phyloP scores from a whole-genome alignment of 306 rosid genomes.

The Pterocarpus macrocarpus region DNA sequence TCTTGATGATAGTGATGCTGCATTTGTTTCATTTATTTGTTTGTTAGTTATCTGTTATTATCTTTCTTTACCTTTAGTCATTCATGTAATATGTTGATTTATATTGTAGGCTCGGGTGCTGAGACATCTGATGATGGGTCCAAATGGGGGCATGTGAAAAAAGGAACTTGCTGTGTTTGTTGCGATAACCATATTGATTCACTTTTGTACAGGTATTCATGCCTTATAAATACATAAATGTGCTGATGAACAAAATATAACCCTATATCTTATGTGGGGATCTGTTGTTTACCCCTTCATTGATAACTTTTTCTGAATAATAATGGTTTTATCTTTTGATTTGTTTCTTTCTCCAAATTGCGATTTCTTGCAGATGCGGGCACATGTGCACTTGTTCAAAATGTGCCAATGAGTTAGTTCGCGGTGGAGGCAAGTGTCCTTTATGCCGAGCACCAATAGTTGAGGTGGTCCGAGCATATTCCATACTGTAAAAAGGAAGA shows the following conservation, averaged over 20 bases:
- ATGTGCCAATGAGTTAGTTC: constrained; percentile 95
- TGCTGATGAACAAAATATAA: constrained; percentile 23
- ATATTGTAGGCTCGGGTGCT: constrained; percentile 67
- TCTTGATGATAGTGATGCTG: constrained; percentile 19
- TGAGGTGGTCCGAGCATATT: constrained; percentile 99
- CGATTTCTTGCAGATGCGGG: constrained; percentile 82
- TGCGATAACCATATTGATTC: constrained; percentile 97
- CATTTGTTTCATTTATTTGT: constrained; percentile 13
- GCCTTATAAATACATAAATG: not conserved
- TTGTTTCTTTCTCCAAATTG: constrained; percentile 32
- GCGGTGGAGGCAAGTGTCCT: constrained; percentile 99
- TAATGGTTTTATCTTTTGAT: constrained; percentile 13
- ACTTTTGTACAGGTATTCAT: constrained; percentile 91
- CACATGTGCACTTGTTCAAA: constrained; percentile 99
- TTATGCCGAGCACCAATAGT: constrained; percentile 97
- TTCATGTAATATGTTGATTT: constrained; percentile 30
- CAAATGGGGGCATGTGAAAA: constrained; percentile 96
- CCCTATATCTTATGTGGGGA: not conserved
- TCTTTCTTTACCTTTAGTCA: constrained; percentile 5
- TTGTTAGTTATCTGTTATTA: not conserved
- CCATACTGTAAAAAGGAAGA: constrained; percentile 87
- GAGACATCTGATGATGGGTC: constrained; percentile 98
- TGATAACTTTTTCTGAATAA: not conserved
- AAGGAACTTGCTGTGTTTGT: constrained; percentile 99
- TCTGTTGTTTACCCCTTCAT: constrained; percentile 7